phyloP scores from a whole-genome alignment of 805 yeast species.

The Wickerhamomyces bovis region DNA sequence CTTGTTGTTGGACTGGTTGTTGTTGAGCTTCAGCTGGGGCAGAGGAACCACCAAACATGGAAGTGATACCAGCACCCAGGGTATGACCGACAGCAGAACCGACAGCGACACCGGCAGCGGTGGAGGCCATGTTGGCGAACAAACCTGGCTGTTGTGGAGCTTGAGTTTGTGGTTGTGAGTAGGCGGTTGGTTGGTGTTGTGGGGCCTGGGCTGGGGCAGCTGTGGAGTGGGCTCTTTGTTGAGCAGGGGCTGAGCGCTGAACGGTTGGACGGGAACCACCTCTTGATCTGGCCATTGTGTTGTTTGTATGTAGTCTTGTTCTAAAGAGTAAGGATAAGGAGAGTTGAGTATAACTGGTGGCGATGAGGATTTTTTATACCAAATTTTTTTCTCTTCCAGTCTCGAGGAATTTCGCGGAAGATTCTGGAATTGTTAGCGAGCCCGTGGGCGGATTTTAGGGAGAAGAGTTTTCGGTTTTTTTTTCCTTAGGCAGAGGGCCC shows the following conservation, averaged over 20 bases:
- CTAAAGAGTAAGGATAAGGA: no score
- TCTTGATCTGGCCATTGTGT: slow-evolving; percentile 39
- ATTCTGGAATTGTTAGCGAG: background rate
- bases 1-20: slow-evolving; percentile 30
- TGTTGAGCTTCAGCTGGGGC: slow-evolving; percentile 42
- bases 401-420: background rate
- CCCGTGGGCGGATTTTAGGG: background rate
- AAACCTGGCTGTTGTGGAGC: slow-evolving; percentile 73
- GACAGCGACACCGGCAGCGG: slow-evolving; percentile 99
- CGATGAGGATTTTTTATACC: background rate
- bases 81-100: slow-evolving; percentile 98
- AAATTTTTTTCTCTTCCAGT: background rate
- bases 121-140: slow-evolving; percentile 95
- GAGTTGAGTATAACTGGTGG: background rate
- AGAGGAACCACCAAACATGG: slow-evolving; percentile 79
- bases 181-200: slow-evolving; percentile 41
- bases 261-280: slow-evolving; percentile 42
- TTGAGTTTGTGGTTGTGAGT: slow-evolving; percentile 48
- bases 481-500: no score
- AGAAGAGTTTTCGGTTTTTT: no score
- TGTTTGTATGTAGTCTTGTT: background rate
- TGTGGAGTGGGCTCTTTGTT: slow-evolving; percentile 51
- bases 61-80: slow-evolving; percentile 87
- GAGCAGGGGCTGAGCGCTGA: slow-evolving; percentile 36
- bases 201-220: slow-evolving; percentile 49